Evolutionary conservation across 257 asterid species (phyloP), one percentile per base, ranked within the genome.

Genomic region (Plantago ovata): DNA sequence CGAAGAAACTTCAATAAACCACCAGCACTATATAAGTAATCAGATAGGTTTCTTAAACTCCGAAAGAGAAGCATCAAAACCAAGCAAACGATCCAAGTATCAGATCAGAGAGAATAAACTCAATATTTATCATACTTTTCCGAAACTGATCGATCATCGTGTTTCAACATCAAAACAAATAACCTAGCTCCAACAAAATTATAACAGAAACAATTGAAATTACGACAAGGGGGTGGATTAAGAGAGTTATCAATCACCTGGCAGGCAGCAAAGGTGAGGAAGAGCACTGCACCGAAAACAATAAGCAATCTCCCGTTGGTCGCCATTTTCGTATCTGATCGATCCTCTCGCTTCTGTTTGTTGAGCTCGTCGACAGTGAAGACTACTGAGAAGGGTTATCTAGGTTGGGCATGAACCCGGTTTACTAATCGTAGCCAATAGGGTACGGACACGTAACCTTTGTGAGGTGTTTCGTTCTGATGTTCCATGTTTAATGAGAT

Each of bases 171-270:
- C 38, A 23, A 54, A 65, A 44, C 53, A 43, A 22, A 6, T 3
- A 56, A 32, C 21, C 20, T 19, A 60, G 10, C 41, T 47, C 15
- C 6, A 2, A 32, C 7, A 44, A 11, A 47, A 13, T 21, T 7
- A 10, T 41, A 60, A 33, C 13, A n/a, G 13, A 22, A 63, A 28
- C 36, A 28, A 28, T 40, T 3, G 3, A 2, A 19, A 46, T 14
- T 7, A 24, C 0, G 28, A n/a, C 42, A 7, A 14, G 21, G 11
- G 24, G 10, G 21, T 7, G n/a, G 38, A 43, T 12, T 20, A 47
- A 39, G 36, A 0, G 2, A 28, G 36, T 18, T 39, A 65, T 14
- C 28, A 18, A 53, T 7, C 45, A 84, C 94, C 94, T 81, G 83
- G 59, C 60, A 49, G 58, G 75, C 38, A 28, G 66, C 67, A 39